These are phyloP conservation scores for Pleurozium schreberi DNA, from an alignment of 225 moss, liverwort and hornwort genomes.

Conservation along the genomic window DNA sequence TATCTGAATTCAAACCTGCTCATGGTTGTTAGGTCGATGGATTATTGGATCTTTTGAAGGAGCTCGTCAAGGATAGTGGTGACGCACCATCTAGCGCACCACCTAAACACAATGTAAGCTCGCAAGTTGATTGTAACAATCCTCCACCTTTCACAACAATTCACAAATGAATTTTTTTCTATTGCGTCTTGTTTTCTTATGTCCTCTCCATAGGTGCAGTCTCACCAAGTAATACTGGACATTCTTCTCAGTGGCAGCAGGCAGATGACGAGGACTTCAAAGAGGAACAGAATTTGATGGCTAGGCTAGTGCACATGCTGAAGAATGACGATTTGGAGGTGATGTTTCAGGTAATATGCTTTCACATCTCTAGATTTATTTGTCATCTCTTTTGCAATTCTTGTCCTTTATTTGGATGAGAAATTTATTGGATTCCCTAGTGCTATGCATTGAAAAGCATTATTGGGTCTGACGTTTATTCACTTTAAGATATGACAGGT, in stretches of 20 bases:
- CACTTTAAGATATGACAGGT: not conserved
- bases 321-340: constrained; percentile 67
- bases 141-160: not conserved
- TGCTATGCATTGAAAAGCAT: not conserved
- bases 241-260: constrained; percentile 32
- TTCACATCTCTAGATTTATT: not conserved
- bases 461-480: not conserved
- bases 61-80: constrained; percentile 66
- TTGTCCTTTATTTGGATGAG: not conserved
- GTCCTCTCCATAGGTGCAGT: not conserved
- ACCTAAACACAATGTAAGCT: constrained; percentile 49
- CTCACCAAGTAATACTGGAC: not conserved
- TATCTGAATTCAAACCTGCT: not conserved
- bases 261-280: constrained; percentile 90
- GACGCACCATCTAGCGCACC: constrained; percentile 31
- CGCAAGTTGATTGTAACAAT: not conserved
- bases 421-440: not conserved
- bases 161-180: not conserved
- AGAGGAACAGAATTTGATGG: constrained; percentile 91
- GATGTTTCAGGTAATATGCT: constrained; percentile 66
- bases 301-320: constrained; percentile 79
- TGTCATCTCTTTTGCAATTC: not conserved
- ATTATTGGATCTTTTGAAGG: constrained; percentile 76
- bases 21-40: constrained; percentile 60
- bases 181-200: not conserved